A percentile compares a stretch with the other conserved stretches of the same genome.
These are phyloP conservation scores for Magnusiomyces fungicola DNA, from an alignment of 1,139 yeast species.

Conservation along the genomic window DNA sequence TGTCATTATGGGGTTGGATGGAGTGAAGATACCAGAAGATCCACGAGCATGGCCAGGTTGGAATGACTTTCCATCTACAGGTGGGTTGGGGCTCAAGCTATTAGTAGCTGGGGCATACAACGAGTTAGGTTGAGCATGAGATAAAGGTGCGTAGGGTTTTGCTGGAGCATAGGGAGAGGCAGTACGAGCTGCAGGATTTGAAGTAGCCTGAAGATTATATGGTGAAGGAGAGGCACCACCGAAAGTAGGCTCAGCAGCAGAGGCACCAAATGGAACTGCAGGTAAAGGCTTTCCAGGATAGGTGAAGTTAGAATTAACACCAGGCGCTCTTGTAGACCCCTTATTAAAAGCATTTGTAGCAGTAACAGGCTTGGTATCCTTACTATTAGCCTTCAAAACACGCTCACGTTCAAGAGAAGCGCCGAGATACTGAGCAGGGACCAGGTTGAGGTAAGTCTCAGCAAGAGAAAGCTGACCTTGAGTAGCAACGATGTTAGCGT, in stretches of 20 bases:
- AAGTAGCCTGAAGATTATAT: constrained; percentile 8
- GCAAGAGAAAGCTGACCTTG: constrained; percentile 84
- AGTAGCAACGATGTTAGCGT: constrained; percentile 71
- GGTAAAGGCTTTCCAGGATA: constrained; percentile 1
- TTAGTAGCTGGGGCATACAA: constrained; percentile 15
- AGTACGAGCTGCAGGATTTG: constrained; percentile 11
- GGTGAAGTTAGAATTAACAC: neutral
- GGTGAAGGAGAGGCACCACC: constrained; percentile 14
- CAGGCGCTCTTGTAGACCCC: constrained; percentile 4
- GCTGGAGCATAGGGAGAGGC: constrained; percentile 13
- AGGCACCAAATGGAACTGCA: constrained; percentile 12
- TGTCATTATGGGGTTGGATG: constrained; percentile 15
- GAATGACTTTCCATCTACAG: constrained; percentile 1
- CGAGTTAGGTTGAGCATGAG: constrained; percentile 16
- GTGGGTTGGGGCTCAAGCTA: constrained; percentile 2
- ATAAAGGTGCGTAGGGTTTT: constrained; percentile 14
- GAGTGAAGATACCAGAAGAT: constrained; percentile 15
- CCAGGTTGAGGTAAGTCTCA: constrained; percentile 52
- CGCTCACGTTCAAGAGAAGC: constrained; percentile 70
- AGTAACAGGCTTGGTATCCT: constrained; percentile 2
- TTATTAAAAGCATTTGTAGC: constrained; percentile 11
- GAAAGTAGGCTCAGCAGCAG: constrained; percentile 11
- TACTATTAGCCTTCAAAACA: constrained; percentile 49
- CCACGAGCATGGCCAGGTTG: constrained; percentile 11
- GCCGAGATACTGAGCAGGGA: constrained; percentile 60